Percentiles rank a stretch among this genome's conserved stretches.
Evolutionary conservation across 257 asterid genomes (phyloP).

Genomic region (Plantago ovata): DNA sequence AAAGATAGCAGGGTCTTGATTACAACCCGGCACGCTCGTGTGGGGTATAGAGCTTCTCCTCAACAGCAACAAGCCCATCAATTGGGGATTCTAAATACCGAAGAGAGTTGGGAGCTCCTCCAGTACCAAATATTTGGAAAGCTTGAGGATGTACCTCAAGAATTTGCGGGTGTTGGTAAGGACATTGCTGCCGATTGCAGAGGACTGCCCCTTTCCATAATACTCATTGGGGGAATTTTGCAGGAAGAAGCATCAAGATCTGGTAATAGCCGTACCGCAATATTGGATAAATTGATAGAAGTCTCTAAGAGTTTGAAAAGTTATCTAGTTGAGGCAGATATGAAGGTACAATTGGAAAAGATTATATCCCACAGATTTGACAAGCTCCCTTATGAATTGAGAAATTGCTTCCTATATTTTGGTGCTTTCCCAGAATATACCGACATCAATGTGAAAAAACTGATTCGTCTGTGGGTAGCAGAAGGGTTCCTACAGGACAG

Average conservation of each 20-base stretch:
- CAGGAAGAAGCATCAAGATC: too few species aligned
- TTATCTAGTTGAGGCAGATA: neutral
- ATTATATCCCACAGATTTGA: neutral
- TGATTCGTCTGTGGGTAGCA: neutral
- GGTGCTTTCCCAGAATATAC: neutral
- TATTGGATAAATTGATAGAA: neutral
- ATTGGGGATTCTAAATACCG: neutral
- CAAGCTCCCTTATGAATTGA: too few species aligned
- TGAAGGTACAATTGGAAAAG: too few species aligned
- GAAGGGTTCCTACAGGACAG: neutral
- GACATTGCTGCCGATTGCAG: neutral
- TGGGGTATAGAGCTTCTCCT: neutral
- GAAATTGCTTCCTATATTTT: too few species aligned
- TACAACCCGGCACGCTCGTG: neutral
- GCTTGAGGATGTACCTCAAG: neutral
- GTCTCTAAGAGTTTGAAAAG: neutral
- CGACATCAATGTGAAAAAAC: neutral
- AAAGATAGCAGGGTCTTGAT: neutral
- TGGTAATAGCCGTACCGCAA: too few species aligned
- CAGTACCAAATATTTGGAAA: neutral
- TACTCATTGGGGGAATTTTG: too few species aligned
- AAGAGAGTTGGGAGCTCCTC: neutral
- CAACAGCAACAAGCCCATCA: neutral
- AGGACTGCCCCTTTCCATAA: too few species aligned
- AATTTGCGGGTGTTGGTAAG: neutral